Conservation (phyloP, 495 filamentous ascomycete species). For the Hypoxylon intermedium region DNA sequence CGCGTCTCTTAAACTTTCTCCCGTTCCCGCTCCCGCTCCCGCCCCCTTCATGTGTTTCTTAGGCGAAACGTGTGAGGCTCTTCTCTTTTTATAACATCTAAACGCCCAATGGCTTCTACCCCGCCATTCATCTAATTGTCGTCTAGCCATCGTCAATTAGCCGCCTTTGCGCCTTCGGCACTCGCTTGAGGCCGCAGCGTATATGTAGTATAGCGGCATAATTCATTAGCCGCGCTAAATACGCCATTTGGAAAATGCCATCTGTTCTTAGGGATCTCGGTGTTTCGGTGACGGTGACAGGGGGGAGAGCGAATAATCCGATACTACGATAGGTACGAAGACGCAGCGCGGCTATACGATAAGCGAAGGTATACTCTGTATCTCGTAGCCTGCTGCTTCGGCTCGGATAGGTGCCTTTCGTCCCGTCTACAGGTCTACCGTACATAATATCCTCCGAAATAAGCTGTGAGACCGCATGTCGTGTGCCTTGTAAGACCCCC, state of each 20-base stretch:
- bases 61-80: constrained; percentile 23
- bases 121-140: constrained; percentile 32
- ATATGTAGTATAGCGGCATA: constrained; percentile 6
- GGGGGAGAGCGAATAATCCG: background rate
- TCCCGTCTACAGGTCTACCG: no score
- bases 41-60: no score
- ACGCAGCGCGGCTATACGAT: constrained; percentile 1
- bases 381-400: no score
- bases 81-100: constrained; percentile 10
- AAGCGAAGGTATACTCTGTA: background rate
- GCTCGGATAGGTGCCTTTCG: no score
- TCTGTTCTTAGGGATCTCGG: constrained; percentile 21
- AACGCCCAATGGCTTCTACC: constrained; percentile 22
- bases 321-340: background rate
- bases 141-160: constrained; percentile 28
- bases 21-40: no score
- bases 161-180: constrained; percentile 39
- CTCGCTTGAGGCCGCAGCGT: constrained; percentile 18
- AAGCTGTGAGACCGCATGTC: no score
- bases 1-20: background rate
- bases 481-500: no score
- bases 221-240: constrained; percentile 27
- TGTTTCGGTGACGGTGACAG: constrained; percentile 18
- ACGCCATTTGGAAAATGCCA: constrained; percentile 12
- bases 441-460: no score